Base-by-base conservation (phyloP, 2,329 filamentous ascomycete genomes). In the Macrophomina pseudophaseolina region DNA sequence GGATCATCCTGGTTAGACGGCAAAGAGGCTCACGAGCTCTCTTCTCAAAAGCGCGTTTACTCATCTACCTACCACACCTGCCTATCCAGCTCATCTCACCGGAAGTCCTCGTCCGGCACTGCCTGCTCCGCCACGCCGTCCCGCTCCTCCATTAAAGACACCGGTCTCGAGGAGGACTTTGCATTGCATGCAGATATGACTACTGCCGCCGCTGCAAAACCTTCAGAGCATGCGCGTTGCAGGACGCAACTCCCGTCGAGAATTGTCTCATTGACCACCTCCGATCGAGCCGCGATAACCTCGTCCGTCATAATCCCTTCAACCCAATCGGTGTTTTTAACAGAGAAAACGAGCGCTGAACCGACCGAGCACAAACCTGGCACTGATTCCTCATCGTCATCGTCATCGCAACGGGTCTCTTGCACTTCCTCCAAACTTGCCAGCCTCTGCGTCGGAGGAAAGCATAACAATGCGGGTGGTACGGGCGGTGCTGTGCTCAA, bases 51-150 rank as follows among this genome's bases (percentile, higher is more conserved):
- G 12, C 58, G 58, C 12, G 58, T 62, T 14, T 23, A 30, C 5
- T 62, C 58, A 16, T 62, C 58, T n/a, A 38, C 11, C 44, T 62
- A 49, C n/a, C 58, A 33, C n/a, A 28, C 30, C n/a, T 48, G 30
- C 6, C 44, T 35, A 5, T 38, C 44, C 6, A 12, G 16, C 8
- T 23, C 58, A 9, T 49, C 42, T 18, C n/a, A 62, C 11, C 48
- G 44, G n/a, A n/a, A 49, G 6, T 18, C 58, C 8, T 46, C 42
- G 14, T 48, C 42, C 12, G 44, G 42, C 5, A 49, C 16, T 4
- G 6, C 18, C 30, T 35, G 32, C 42, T 49, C 32, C 5, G 30
- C 58, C 32, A 12, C 42, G 11, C 42, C 42, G 28, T 38, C 5
- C 30, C 28, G 32, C 30, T 38, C 44, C 11, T 49, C 58, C 1